Conservation (phyloP, 345 rosid species). For the Raphanus sativus region DNA sequence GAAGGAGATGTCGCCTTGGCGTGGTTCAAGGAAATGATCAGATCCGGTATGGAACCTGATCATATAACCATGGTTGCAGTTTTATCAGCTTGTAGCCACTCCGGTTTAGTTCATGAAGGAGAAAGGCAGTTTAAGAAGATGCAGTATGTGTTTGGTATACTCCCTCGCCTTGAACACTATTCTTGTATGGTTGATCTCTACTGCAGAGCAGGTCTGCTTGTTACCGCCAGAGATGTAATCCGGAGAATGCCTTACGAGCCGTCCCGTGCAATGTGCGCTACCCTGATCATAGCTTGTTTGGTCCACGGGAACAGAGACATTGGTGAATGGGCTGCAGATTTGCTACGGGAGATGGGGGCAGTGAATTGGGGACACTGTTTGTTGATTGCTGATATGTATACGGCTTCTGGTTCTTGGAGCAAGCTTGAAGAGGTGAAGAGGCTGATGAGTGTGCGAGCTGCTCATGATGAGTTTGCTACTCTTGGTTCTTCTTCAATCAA, state of each 20-base stretch:
- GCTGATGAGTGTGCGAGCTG: conserved; percentile 52
- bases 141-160: conserved; percentile 44
- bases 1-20: conserved; percentile 50
- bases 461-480: conserved; percentile 50
- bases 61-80: conserved; percentile 78
- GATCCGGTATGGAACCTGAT: conserved; percentile 55
- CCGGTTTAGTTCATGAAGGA: conserved; percentile 58
- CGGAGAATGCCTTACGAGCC: conserved; percentile 51
- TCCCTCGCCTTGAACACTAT: conserved; percentile 62
- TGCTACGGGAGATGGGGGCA: conserved; percentile 53
- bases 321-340: conserved; percentile 85
- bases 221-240: conserved; percentile 53
- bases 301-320: conserved; percentile 51
- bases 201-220: conserved; percentile 66
- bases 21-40: conserved; percentile 58
- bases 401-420: conserved; percentile 54
- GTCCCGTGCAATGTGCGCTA: conserved; percentile 69
- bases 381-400: conserved; percentile 64
- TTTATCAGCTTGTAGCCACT: conserved; percentile 86
- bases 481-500: conserved; percentile 16
- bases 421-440: conserved; percentile 61
- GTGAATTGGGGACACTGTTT: conserved; percentile 58
- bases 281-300: conserved; percentile 66
- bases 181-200: conserved; percentile 77
- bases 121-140: conserved; percentile 51